Evolutionary conservation across 129 eudicot genomes (phyloP), one percentile per base, ranked within the genome.

Genomic region (Rutidosis leptorrhynchoides): DNA sequence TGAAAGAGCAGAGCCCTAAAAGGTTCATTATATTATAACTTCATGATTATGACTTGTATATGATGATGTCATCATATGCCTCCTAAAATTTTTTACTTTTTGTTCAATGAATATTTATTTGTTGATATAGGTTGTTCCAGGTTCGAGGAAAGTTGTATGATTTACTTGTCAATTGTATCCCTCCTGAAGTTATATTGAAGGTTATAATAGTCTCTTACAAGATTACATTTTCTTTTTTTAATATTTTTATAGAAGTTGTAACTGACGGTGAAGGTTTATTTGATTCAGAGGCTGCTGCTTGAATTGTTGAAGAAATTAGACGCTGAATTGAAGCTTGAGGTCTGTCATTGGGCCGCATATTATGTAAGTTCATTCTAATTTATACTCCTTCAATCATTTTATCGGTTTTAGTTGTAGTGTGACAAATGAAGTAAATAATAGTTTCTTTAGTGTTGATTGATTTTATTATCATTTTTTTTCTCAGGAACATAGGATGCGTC

Each of bases 331-430:
- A 92, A 92, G 84, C 92, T 83, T 77, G 98, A 92, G 83, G 90
- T 92, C 70, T 85, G 91, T 57, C 95, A 85, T 67, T 92, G 98
- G 98, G 98, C 98, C 64, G 96, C 98, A 52, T 88, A 92, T 83
- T 92, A 92, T 82, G 98, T 92, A 79, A 85, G 98, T 71, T 72
- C 65, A 55, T 63, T 53, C 65, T 58, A 74, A 40, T 43, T 22
- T 56, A 66, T 24, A 20, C n/a, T 65, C 6, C 27, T 28, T 28
- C 29, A 66, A 37, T 72, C 63, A n/a, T n/a, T 4, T 62, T 7
- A 5, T 24, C 55, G 20, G 7, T 54, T 40, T 40, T n/a, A 29
- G 5, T 11, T 48, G 59, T 66, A 48, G 53, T 66, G 55, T 46
- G 46, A 51, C 48, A n/a, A 20, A 20, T 40, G 16, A 40, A 17